These are phyloP conservation scores for Avena eriantha DNA, from an alignment of 176 grass and related monocot genomes.

Conservation along the genomic window DNA sequence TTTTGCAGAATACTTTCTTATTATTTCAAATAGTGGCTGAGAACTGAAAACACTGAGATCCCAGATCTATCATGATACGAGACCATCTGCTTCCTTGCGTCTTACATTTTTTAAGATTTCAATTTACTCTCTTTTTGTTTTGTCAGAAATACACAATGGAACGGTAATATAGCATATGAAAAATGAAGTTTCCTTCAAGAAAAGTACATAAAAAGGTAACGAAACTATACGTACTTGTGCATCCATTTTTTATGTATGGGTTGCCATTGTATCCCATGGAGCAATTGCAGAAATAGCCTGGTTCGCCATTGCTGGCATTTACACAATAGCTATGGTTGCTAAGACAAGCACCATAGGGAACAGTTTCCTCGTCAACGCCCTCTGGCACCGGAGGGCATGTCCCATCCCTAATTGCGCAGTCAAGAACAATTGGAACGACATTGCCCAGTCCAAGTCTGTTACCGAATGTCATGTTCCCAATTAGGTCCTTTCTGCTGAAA, in stretches of 20 bases:
- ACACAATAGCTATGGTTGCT: background rate
- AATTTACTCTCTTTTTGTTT: too few relatives aligned
- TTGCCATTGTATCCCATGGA: constrained; percentile 14
- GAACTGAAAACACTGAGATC: too few relatives aligned
- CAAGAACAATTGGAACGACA: background rate
- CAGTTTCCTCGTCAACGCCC: background rate
- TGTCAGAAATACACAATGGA: too few relatives aligned
- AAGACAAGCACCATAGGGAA: background rate
- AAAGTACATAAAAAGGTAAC: background rate
- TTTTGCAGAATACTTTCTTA: too few relatives aligned
- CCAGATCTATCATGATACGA: too few relatives aligned
- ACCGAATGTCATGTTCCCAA: background rate
- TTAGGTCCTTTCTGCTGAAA: background rate
- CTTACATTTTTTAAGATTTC: too few relatives aligned
- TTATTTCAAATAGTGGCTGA: too few relatives aligned
- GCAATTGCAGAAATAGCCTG: background rate
- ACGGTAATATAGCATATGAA: background rate
- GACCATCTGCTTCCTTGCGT: too few relatives aligned
- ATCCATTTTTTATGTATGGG: background rate
- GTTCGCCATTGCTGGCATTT: background rate
- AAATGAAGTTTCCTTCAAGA: background rate
- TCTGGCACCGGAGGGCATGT: background rate
- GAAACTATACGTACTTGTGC: constrained; percentile 9
- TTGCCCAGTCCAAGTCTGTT: background rate
- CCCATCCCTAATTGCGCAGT: background rate